Base-by-base conservation (phyloP, 768 basidiomycete genomes). In the Suillus brevipes region DNA sequence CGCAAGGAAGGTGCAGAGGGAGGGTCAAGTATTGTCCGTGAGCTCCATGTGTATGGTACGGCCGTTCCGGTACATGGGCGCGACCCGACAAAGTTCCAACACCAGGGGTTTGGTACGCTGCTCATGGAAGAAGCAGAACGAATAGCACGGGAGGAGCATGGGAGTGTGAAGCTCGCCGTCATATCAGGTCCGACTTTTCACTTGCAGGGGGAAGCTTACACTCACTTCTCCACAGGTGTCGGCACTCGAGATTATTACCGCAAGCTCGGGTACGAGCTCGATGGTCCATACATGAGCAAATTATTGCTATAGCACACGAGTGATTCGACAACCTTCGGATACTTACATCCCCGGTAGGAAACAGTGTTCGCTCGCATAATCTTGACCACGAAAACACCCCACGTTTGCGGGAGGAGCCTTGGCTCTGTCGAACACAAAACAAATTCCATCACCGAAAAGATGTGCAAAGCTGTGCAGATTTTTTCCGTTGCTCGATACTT, bases 111-210 rank as follows among this genome's bases (percentile, higher is more conserved):
- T 75, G 97, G 97, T 14, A 97, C 95, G 37, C 76, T 99, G 67
- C 79, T 99, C 67, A 99, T 99, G 97, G 97, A 99, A 74, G 97
- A 99, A 79, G 97, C 97, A 10, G 97, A 99, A 77, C 85, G 97
- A 71, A 99, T 99, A 81, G 95, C 97, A 31, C 82, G 90, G 69
- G 97, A 98, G 72, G 97, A 99, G 74, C 97, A 99, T 71, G 97
- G 93, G 23, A 98, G 95, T 75, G 82, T 91, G 67, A 96, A 99
- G 78, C 79, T 99, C 40, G 97, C 92, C n/a, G 97, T 99, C 65
- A 99, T 99, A 69, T 96, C 95, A 45, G 95, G 94, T 87, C 68
- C 72, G 88, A 70, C 49, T 36, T 40, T 63, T 67, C 6, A 55
- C 45, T 64, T 18, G 42, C 18, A 38, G 36, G 38, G 28, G 20